These are phyloP conservation scores for Rhizopogon roseolus DNA, from an alignment of 768 basidiomycete species.

Conservation along the genomic window DNA sequence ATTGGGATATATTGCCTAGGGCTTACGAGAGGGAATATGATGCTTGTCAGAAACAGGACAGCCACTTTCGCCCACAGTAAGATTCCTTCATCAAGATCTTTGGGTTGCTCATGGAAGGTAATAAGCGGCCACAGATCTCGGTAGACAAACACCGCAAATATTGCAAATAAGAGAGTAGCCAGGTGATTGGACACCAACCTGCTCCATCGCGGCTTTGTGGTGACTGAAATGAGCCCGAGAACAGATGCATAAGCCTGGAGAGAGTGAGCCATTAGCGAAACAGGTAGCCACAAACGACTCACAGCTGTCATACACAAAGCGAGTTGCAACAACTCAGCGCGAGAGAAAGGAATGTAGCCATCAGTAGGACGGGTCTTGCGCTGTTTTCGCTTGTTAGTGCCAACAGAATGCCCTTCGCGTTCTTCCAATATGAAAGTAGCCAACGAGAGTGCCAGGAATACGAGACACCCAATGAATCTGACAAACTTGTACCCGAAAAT, in stretches of 20 bases:
- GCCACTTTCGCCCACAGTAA: conserved; percentile 51
- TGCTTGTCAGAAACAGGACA: conserved; percentile 39
- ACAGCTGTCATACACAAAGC: conserved; percentile 10
- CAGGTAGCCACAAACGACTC: neutral
- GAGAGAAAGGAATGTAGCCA: neutral
- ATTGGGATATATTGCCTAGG: conserved; percentile 57
- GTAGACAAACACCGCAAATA: conserved; percentile 46
- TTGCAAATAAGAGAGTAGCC: conserved; percentile 40
- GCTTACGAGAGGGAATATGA: conserved; percentile 48
- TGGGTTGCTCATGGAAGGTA: conserved; percentile 45
- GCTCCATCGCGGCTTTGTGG: conserved; percentile 26
- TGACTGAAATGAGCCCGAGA: conserved; percentile 33
- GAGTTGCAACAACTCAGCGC: conserved; percentile 5
- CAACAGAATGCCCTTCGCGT: neutral
- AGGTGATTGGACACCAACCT: conserved; percentile 33
- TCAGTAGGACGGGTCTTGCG: neutral
- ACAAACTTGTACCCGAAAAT: conserved; percentile 19
- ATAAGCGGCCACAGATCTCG: conserved; percentile 58
- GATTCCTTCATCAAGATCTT: conserved; percentile 43
- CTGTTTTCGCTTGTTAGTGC: neutral
- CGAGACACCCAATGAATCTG: conserved; percentile 16
- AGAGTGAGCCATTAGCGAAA: neutral
- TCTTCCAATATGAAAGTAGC: conserved; percentile 2
- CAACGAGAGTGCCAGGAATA: conserved; percentile 15
- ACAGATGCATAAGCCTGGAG: conserved; percentile 37